A percentile compares a stretch with the other conserved stretches of the same genome.
These are phyloP conservation scores for Dictyostelium brefeldianum DNA, from an alignment of 78 protist species.

Conservation along the genomic window DNA sequence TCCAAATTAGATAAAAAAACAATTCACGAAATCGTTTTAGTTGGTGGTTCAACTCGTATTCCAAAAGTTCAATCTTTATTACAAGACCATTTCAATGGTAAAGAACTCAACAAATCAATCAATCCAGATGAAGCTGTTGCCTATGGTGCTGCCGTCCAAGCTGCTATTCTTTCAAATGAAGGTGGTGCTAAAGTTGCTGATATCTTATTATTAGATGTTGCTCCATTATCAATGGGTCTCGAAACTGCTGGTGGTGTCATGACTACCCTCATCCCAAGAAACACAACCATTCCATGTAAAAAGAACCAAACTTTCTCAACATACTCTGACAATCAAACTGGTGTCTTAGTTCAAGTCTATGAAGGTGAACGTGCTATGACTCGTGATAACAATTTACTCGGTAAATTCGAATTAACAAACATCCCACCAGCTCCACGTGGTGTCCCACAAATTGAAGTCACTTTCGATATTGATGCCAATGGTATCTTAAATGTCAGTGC, in stretches of 20 bases:
- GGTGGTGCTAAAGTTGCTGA: constrained; percentile 94
- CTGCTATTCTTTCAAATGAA: constrained; percentile 92
- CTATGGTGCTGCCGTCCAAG: constrained; percentile 95
- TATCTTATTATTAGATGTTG: constrained; percentile 97
- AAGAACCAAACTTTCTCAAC: constrained; percentile 98
- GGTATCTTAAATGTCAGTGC: constrained; percentile 97
- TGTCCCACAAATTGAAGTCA: constrained; percentile 98
- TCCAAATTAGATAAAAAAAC: constrained; percentile 88
- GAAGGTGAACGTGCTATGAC: constrained; percentile 98
- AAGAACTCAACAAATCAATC: constrained; percentile 90
- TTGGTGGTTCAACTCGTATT: constrained; percentile 98
- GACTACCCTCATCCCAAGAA: constrained; percentile 98
- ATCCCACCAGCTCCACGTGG: constrained; percentile 99
- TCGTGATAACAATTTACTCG: constrained; percentile 96
- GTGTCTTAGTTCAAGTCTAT: constrained; percentile 94
- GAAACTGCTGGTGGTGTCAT: constrained; percentile 99
- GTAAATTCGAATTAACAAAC: constrained; percentile 96
- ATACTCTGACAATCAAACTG: constrained; percentile 97
- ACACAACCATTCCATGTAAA: constrained; percentile 99
- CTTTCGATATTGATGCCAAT: constrained; percentile 97
- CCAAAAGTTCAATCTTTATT: constrained; percentile 95
- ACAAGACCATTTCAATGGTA: constrained; percentile 94
- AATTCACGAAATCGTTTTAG: constrained; percentile 95
- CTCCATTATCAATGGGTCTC: constrained; percentile 99
- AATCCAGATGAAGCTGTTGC: constrained; percentile 97